Evolutionary conservation across 257 asterid genomes (phyloP).

Genomic region (Fraxinus quadrangulata): DNA sequence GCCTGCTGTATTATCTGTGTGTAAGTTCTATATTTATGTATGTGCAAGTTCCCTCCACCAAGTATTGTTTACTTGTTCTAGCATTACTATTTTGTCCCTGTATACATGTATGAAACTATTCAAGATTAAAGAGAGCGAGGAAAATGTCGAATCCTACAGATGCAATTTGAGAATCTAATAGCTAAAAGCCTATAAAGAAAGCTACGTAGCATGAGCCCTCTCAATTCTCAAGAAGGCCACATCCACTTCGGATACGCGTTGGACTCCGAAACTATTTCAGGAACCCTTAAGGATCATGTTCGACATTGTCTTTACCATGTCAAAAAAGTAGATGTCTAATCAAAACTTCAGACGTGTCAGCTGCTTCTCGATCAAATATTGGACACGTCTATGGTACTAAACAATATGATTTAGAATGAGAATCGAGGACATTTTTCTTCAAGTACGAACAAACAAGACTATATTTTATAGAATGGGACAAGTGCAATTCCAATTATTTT

Average conservation of each 20-base stretch:
- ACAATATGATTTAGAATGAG: not conserved
- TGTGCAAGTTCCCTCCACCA: not conserved
- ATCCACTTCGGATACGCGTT: not conserved
- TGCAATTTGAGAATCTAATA: not conserved
- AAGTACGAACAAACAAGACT: not conserved
- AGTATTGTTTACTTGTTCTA: not conserved
- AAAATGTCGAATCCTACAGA: not conserved
- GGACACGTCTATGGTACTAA: not conserved
- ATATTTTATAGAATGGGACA: not conserved
- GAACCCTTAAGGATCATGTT: not conserved
- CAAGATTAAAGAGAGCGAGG: not conserved
- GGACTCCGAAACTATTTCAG: not conserved
- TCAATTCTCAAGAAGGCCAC: not conserved
- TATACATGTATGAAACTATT: not conserved
- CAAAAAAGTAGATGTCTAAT: not conserved
- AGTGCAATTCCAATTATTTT: not conserved
- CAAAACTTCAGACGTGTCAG: not conserved
- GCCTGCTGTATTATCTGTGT: not conserved
- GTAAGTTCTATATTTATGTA: not conserved
- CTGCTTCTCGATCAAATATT: no score
- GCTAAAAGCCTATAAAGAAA: not conserved
- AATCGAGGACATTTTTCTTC: not conserved
- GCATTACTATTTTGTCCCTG: not conserved
- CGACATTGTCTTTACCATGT: not conserved
- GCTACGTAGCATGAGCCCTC: not conserved